Evolutionary conservation across 768 basidiomycete species (phyloP).

Genomic region (Daedaleopsis sinensis): DNA sequence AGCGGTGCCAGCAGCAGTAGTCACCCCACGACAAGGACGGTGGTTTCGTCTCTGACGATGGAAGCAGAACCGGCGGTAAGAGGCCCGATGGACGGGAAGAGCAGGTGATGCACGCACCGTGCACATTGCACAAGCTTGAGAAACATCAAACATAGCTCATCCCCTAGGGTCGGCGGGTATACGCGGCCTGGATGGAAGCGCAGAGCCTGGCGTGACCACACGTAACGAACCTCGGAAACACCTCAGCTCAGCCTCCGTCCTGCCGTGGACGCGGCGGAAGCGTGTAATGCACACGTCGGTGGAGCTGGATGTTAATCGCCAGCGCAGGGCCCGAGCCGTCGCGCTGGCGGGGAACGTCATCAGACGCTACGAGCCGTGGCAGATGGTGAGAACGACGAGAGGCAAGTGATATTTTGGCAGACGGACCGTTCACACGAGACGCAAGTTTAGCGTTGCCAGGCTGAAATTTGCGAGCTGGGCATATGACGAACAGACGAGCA

Average conservation of each 20-base stretch:
- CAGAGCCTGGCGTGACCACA: not conserved
- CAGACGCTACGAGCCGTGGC: slow-evolving; percentile 12
- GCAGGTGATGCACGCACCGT: not conserved
- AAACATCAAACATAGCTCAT: slow-evolving; percentile 1
- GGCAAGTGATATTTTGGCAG: not conserved
- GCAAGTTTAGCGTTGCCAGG: slow-evolving; percentile 16
- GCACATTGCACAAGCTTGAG: not conserved
- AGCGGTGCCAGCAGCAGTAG: not conserved
- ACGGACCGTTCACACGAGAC: slow-evolving; percentile 10
- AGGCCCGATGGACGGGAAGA: not conserved
- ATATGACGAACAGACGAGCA: not conserved
- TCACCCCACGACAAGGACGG: not conserved
- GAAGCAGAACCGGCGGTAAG: not conserved
- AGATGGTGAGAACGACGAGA: slow-evolving; percentile 15
- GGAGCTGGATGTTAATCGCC: slow-evolving; percentile 12
- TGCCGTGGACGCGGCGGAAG: not conserved
- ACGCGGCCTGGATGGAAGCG: not conserved
- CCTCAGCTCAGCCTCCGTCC: not conserved
- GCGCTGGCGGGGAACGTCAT: slow-evolving; percentile 13
- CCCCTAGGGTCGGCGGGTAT: not conserved
- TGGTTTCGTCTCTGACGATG: not conserved
- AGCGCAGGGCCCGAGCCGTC: slow-evolving; percentile 1
- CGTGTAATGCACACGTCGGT: slow-evolving; percentile 1
- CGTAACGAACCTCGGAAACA: not conserved
- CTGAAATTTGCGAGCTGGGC: not conserved